Conservation (phyloP, 2,329 filamentous ascomycete species). For the Pseudopithomyces chartarum region DNA sequence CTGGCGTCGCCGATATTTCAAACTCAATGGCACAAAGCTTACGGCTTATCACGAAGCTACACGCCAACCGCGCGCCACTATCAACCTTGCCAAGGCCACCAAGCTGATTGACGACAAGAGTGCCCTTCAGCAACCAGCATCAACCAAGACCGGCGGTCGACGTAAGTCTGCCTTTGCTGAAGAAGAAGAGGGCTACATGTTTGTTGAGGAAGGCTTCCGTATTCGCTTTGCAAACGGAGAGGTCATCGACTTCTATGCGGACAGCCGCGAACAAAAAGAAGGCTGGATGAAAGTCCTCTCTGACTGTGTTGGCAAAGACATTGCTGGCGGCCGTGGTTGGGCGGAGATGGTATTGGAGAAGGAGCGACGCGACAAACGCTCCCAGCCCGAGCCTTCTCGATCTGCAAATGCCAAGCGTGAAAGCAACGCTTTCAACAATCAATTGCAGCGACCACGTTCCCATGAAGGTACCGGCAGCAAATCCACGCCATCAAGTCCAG, state of each 20-base stretch:
- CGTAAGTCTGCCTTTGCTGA: constrained; percentile 95
- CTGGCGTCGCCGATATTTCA: constrained; percentile 98
- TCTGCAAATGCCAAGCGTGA: constrained; percentile 28
- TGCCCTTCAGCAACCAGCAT: constrained; percentile 79
- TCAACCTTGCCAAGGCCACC: constrained; percentile 91
- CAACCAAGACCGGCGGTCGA: constrained; percentile 74
- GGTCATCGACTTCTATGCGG: constrained; percentile 97
- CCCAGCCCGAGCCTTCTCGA: constrained; percentile 25
- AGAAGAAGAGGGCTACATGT: constrained; percentile 99
- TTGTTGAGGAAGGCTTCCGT: constrained; percentile 98
- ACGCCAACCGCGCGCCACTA: constrained; percentile 91
- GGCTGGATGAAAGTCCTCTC: constrained; percentile 90
- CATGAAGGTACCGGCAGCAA: constrained; percentile 31
- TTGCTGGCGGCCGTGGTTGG: constrained; percentile 60
- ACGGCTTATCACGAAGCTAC: constrained; percentile 97
- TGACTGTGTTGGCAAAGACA: constrained; percentile 68
- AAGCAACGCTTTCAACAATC: constrained; percentile 17
- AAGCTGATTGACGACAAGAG: constrained; percentile 92
- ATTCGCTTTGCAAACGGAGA: constrained; percentile 98
- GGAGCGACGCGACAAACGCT: constrained; percentile 45
- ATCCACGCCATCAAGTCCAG: constrained; percentile 34
- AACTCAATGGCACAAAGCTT: constrained; percentile 85
- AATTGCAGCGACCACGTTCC: constrained; percentile 35
- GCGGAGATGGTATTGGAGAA: constrained; percentile 63
- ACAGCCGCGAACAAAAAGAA: constrained; percentile 84